Evolutionary conservation across 2,329 filamentous ascomycete genomes (phyloP), one percentile per base, ranked within the genome.

Genomic region (Xenoacremonium recifei): DNA sequence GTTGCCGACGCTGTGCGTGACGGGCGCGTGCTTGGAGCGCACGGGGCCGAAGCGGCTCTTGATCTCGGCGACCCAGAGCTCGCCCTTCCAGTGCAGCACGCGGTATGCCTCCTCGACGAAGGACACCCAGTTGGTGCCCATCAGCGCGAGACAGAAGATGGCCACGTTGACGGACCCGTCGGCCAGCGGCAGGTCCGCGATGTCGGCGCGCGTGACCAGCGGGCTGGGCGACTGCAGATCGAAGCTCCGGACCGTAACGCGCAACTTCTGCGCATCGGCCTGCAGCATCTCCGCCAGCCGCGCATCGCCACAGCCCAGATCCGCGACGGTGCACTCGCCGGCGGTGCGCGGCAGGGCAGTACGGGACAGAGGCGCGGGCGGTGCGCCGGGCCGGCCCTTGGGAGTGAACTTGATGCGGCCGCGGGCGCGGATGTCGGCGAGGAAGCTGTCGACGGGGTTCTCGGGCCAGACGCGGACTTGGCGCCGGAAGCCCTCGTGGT

Each of bases 111-210:
- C 93, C 68, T 97, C 93, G 58, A 99, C 80, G 64, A 99, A 97
- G 56, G 89, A 84, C 39, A 95, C 79, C 92, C 93, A 99, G 70
- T 99, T 99, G 41, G 93, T 99, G 60, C 93, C 93, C 93, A 99
- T 99, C 45, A 99, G 80, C 37, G 92, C 93, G 21, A 99, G 78
- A 66, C 93, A 99, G 73, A 97, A 97, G 54, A 99, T 84, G 36
- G 88, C 88, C 5, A 99, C 77, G 64, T 99, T 90, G 47, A 90
- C 83, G 48, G 79, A 82, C 33, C 82, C 84, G 53, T 91, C 83
- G 5, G 73, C 72, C 1, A 96, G 71, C 0, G 92, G 92, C 2
- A 99, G 72, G 45, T 85, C 79, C 21, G 90, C 85, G 39, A 97
- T 93, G 67, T 99, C 93, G 12, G 93, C 90, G 48, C 85, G 82